Evolutionary conservation across 228 moss, liverwort and hornwort genomes (phyloP), one percentile per base, ranked within the genome.

Genomic region (Sphagnum magellanicum): DNA sequence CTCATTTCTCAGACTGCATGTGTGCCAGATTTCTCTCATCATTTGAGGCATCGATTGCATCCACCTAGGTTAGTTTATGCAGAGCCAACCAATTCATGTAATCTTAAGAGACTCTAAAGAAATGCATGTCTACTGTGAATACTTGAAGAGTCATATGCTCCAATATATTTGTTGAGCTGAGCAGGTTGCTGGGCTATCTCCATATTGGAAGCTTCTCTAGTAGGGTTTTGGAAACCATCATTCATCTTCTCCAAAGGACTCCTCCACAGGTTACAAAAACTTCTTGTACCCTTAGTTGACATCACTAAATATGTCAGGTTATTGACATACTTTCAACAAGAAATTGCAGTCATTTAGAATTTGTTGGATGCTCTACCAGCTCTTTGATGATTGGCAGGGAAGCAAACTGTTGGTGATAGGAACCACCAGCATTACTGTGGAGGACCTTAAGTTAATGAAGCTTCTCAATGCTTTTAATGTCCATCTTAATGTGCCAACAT

Each of bases 101-200:
- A 32, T 32, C 32, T 32, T 32, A 32, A 32, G 32, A 32, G 32
- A 32, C 32, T 32, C 32, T 32, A 32, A 32, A 32, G 32, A 32
- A 32, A 32, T 32, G 32, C 1, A 32, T 32, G 32, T 32, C 32
- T 32, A 1, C 32, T 32, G 32, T 32, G 32, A 32, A 32, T 32
- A 32, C 32, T 32, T 32, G 32, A 32, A 32, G 32, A 32, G 32
- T 32, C 32, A 32, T 32, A 32, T 32, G 32, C 32, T 32, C 32
- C 32, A 32, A 32, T 32, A 32, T 32, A 32, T 32, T 32, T 32
- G 32, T 0, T 93, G 95, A 92, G 57, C n/a, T 51, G 61, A 77
- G 83, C 93, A 96, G 96, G 75, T 79, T 97, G 73, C 88, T 97
- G 48, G 97, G 93, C 79, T 97, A 80, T 68, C 93, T 97, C 75